phyloP scores from a whole-genome alignment of 1,139 yeast genomes.

The Hyphopichia buzzinii region DNA sequence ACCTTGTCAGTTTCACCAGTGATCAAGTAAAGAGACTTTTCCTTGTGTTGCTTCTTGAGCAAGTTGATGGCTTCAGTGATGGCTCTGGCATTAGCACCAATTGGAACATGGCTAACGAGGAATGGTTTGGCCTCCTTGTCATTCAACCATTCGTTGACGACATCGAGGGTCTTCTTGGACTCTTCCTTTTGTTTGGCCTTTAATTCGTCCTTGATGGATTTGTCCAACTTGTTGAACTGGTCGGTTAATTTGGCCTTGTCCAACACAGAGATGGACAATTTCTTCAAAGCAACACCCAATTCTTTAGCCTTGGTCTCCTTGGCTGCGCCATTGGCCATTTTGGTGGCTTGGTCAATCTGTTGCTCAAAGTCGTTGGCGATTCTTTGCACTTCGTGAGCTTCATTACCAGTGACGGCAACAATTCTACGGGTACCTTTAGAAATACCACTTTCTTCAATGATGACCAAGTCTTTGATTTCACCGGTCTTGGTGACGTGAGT shows the following conservation, averaged over 20 bases:
- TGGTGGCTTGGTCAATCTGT: constrained; percentile 56
- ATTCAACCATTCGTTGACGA: constrained; percentile 69
- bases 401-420: constrained; percentile 92
- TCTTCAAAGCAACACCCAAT: constrained; percentile 79
- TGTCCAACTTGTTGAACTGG: constrained; percentile 76
- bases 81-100: constrained; percentile 88
- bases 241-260: constrained; percentile 74
- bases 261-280: constrained; percentile 77
- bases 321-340: constrained; percentile 59
- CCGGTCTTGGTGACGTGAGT: constrained; percentile 92
- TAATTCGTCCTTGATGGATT: constrained; percentile 81
- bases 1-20: constrained; percentile 77
- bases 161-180: constrained; percentile 74
- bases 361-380: constrained; percentile 69
- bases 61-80: constrained; percentile 87
- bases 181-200: constrained; percentile 88
- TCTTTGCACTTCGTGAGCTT: constrained; percentile 87
- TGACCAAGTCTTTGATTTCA: constrained; percentile 86
- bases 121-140: constrained; percentile 44
- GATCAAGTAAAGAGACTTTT: constrained; percentile 77
- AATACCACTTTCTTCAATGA: constrained; percentile 93
- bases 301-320: constrained; percentile 83
- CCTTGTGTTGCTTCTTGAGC: constrained; percentile 74
- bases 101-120: constrained; percentile 65
- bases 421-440: constrained; percentile 98